Evolutionary conservation across 352 stramenopile species (phyloP), one percentile per base, ranked within the genome.

Genomic region (Phytophthora litchii): DNA sequence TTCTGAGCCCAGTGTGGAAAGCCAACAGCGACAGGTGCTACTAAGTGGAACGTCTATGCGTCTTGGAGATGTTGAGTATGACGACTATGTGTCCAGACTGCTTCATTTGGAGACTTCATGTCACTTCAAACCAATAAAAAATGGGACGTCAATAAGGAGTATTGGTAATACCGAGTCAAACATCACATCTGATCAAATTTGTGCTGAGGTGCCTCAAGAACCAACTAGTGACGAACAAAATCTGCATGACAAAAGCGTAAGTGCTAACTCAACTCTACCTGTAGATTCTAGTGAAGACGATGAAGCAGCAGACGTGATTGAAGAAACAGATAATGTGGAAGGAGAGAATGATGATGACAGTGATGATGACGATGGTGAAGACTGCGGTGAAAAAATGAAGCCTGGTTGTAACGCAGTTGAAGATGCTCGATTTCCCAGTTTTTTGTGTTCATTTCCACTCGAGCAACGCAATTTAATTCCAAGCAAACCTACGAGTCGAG

Each of bases 291-390:
- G 46, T 35, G 64, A 54, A 21, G 52, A 61, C 12, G 60, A 58
- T 12, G 40, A 44, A 48, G 34, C 65, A 27, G 17, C 44, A 6
- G 64, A 57, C 4, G 25, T 20, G 31, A 54, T 40, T 29, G 53
- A 11, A 42, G 47, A 59, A 38, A 35, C 44, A 19, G 58, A 75
- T 25, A 55, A 54, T 32, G 51, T 14, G 2, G 56, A 76, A 27
- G 67, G 77, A 7, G 78, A 78, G 21, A 67, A 63, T 11, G 72
- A 79, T 31, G 72, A 86, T 42, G 76, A 82, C 10, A 80, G 72
- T 35, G 77, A 88, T 29, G 61, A 84, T 13, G 61, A 54, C 3
- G 65, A 67, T 1, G 67, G 65, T 12, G 40, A 70, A n/a, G 53
- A 44, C 5, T 3, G 5, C 16, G 45, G n/a, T 48, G 38, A 47